Base-by-base conservation (phyloP, 2,329 filamentous ascomycete species). In the Colletotrichum neosansevieriae region DNA sequence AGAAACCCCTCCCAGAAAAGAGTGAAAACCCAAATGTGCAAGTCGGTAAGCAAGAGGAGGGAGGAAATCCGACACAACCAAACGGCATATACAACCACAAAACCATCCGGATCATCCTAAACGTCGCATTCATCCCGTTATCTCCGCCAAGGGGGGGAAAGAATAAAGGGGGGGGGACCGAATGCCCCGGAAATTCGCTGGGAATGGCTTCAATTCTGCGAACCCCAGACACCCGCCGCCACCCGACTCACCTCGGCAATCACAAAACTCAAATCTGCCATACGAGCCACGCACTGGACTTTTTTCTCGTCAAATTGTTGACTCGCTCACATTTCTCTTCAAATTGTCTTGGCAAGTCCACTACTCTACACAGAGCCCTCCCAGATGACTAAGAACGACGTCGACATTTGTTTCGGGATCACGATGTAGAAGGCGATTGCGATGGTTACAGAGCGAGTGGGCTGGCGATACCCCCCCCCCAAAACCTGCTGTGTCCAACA, bases 131-230 rank as follows among this genome's bases (percentile, higher is more conserved):
- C 3, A n/a, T 4, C 5, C 21, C 13, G 21, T 10, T 7, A 32
- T 50, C 32, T 7, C 32, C 24, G 50, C 10, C n/a, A 29, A 29
- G 2, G 5, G 21, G 21, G 21, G 24, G 24, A 5, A 7, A 29
- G 9, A 29, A 9, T 9, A 36, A 57, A 57, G 38, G n/a, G n/a
- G n/a, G n/a, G n/a, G n/a, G n/a, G 44, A 40, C 38, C 36, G 29
- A 49, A 29, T 50, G 57, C 32, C 47, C 36, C 12, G 47, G 38
- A 34, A 51, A 53, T 6, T 24, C 9, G 21, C n/a, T 65, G 65
- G 65, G 65, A 68, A 68, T 68, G 65, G 54, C 65, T 47, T 68
- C 65, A 68, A 58, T 38, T 19, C 24, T 9, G 15, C 15, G 13
- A 6, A 29, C 49, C 49, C 49, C 49, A 32, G 49, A 32, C 21